A percentile compares a stretch with the other conserved stretches of the same genome.
Evolutionary conservation across 2,329 filamentous ascomycete species (phyloP).

Genomic region (Taxawa tesnikishii): DNA sequence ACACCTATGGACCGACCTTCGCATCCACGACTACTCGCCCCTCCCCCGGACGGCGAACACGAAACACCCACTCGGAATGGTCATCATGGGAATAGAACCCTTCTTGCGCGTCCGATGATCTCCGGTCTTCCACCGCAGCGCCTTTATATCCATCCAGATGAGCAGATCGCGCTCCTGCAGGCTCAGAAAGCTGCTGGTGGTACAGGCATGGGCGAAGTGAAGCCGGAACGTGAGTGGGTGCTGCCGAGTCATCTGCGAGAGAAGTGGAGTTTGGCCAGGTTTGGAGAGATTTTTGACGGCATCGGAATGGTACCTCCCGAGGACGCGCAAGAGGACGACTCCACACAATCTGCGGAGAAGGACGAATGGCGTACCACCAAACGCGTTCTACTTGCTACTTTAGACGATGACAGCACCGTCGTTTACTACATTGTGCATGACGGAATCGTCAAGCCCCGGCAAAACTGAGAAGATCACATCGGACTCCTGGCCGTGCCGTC

Average conservation of each 20-base stretch:
- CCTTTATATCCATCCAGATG: constrained; percentile 70
- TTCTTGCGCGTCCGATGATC: constrained; percentile 50
- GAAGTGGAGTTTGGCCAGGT: constrained; percentile 54
- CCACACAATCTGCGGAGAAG: constrained; percentile 12
- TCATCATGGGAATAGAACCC: too few species aligned
- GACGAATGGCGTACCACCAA: constrained; percentile 42
- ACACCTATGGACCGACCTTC: constrained; percentile 59
- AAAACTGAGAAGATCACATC: constrained; percentile 56
- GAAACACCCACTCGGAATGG: constrained; percentile 7
- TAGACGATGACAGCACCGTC: constrained; percentile 71
- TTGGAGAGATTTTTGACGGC: constrained; percentile 58
- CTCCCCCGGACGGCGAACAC: constrained; percentile 1
- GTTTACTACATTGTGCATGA: constrained; percentile 79
- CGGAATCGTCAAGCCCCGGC: constrained; percentile 74
- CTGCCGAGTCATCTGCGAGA: constrained; percentile 61
- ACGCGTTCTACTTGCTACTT: constrained; percentile 59
- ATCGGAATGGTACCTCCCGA: constrained; percentile 26
- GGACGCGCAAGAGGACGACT: constrained; percentile 12
- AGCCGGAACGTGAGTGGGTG: constrained; percentile 58
- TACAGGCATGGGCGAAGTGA: constrained; percentile 14
- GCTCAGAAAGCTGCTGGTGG: constrained; percentile 26
- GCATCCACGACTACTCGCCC: constrained; percentile 38
- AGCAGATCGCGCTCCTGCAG: constrained; percentile 63
- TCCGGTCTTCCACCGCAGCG: constrained; percentile 61
- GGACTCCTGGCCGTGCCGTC: too few species aligned